These are phyloP conservation scores for Epichloe brachyelytri DNA, from an alignment of 2,329 filamentous ascomycete genomes.

Conservation along the genomic window DNA sequence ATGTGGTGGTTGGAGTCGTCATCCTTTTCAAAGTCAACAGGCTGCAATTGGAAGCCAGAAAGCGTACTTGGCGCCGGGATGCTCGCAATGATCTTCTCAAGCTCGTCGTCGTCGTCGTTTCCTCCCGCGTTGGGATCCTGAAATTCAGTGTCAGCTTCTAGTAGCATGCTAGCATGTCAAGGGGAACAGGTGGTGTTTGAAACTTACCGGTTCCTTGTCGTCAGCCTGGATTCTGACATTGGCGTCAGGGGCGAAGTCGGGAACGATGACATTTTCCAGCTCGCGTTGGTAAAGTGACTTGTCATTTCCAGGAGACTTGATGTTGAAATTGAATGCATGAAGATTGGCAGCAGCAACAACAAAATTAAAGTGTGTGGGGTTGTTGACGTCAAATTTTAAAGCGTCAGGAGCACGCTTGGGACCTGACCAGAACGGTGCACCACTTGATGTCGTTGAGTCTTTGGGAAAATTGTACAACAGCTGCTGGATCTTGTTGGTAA, in stretches of 20 bases:
- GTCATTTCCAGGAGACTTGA: slow-evolving; percentile 63
- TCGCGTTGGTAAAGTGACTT: slow-evolving; percentile 65
- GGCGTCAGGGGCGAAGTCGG: slow-evolving; percentile 83
- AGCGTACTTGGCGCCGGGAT: slow-evolving; percentile 71
- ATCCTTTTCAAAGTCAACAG: slow-evolving; percentile 97
- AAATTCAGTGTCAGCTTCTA: neutral
- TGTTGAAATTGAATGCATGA: slow-evolving; percentile 95
- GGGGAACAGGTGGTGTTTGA: no score
- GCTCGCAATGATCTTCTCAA: slow-evolving; percentile 56
- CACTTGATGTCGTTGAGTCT: slow-evolving; percentile 76
- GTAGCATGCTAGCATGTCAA: neutral
- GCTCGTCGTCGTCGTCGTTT: slow-evolving; percentile 62
- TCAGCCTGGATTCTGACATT: slow-evolving; percentile 94
- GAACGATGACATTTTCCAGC: slow-evolving; percentile 84
- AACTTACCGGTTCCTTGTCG: slow-evolving; percentile 70
- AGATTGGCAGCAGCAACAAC: slow-evolving; percentile 80
- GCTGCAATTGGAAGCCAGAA: slow-evolving; percentile 75
- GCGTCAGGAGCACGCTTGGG: slow-evolving; percentile 92
- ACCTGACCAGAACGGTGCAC: slow-evolving; percentile 93
- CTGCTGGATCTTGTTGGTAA: slow-evolving; percentile 92
- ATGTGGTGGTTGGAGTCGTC: slow-evolving; percentile 98
- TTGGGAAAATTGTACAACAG: slow-evolving; percentile 95
- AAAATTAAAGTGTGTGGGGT: slow-evolving; percentile 79
- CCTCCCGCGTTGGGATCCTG: slow-evolving; percentile 67
- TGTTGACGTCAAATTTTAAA: slow-evolving; percentile 74